Base-by-base conservation (phyloP, 2,329 filamentous ascomycete genomes). In the Xylariaceae sp. region DNA sequence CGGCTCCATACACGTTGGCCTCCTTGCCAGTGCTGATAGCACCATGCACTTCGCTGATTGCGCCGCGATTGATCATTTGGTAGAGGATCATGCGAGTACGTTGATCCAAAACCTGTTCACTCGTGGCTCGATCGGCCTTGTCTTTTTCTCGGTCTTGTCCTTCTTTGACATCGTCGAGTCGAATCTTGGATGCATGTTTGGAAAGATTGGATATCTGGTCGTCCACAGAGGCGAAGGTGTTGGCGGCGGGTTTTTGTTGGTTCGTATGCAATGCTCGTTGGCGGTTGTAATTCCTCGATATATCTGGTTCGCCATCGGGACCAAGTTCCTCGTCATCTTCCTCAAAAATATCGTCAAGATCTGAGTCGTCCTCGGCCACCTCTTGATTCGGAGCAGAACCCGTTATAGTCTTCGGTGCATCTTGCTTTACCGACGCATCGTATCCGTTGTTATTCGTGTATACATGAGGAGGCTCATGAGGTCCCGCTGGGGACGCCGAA, bases 1-100 rank as follows among this genome's bases (percentile, higher is more conserved):
- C 76, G 15, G 91, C 89, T 49, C 94, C 89, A 67, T 98, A 98
- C 19, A 98, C 93, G 63, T 98, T 98, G 45, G 93, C 93, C 66
- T 98, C 93, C 64, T 98, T 98, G 42, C 93, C 93, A 0, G 93
- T 98, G 47, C 89, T 95, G 54, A 98, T 78, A 61, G 93, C 93
- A 35, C 94, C 93, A 62, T 98, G 89, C 38, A 98, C 84, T 64
- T 96, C 90, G 43, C 85, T 87, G 37, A 98, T 83, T 48, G 91
- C 74, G 45, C 89, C 85, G 26, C 89, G 82, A 64, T 97, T 96
- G 71, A 97, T 91, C 78, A 98, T 89, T 68, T 96, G 89, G 50
- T 96, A 74, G 40, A 98, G 72, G 47, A 98, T 90, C 88, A 96
- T 95, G 52, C 90, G 85, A 12, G 93, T 98, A 40, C 89, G 79